phyloP scores from a whole-genome alignment of 352 stramenopile genomes.

The Phytopythium aichiense region DNA sequence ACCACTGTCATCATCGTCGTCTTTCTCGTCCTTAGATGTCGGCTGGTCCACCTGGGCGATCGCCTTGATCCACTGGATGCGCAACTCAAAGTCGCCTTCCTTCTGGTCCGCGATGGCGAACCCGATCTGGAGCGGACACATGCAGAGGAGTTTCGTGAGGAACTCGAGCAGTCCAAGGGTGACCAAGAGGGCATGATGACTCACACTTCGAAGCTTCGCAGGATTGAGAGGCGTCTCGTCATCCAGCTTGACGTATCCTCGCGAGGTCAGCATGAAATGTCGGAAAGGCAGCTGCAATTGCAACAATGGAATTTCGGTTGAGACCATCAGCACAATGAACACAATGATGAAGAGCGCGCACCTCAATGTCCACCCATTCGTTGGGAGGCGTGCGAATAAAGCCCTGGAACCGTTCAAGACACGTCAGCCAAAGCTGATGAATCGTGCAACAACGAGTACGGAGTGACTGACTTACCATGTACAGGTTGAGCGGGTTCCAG shows the following conservation, averaged over 20 bases:
- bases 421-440: slow-evolving; percentile 2
- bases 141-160: not conserved
- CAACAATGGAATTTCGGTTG: not conserved
- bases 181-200: not conserved
- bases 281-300: slow-evolving; percentile 55
- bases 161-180: not conserved
- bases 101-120: slow-evolving; percentile 86
- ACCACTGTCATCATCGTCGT: slow-evolving; percentile 26
- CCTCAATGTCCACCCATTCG: slow-evolving; percentile 81
- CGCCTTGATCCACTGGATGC: slow-evolving; percentile 85
- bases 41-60: slow-evolving; percentile 54
- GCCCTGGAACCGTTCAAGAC: slow-evolving; percentile 25
- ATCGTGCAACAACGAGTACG: not conserved
- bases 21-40: slow-evolving; percentile 23
- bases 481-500: slow-evolving; percentile 86
- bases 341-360: slow-evolving; percentile 14
- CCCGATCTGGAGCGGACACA: slow-evolving; percentile 42
- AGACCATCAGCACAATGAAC: not conserved
- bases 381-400: slow-evolving; percentile 79
- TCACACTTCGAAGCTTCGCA: slow-evolving; percentile 70
- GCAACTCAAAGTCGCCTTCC: slow-evolving; percentile 81
- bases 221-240: slow-evolving; percentile 73
- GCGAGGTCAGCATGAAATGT: slow-evolving; percentile 78
- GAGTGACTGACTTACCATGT: slow-evolving; percentile 51
- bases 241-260: slow-evolving; percentile 80